Base-by-base conservation (phyloP, 164 flowering plant genomes). In the Nymphaea colorata region DNA sequence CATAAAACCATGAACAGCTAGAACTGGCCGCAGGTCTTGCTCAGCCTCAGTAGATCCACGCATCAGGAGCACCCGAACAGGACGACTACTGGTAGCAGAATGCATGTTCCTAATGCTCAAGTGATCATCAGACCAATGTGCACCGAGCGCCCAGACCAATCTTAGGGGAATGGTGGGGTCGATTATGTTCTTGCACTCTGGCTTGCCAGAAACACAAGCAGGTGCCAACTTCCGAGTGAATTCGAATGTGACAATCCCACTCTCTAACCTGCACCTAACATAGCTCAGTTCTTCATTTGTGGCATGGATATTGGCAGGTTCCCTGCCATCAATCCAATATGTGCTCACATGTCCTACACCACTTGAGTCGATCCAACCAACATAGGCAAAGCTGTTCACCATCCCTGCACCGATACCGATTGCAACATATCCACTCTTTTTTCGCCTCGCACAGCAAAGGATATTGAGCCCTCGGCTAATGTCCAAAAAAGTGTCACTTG, bases 1-100 rank as follows among this genome's bases (percentile, higher is more conserved):
- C 97, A 94, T 94, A 76, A 94, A 91, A 43, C 99, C 99, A 77
- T 94, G 99, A 17, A 94, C 99, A 65, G 96, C 93, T 71, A 94
- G 81, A 11, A 94, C 99, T 0, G 99, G 99, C 25, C 87, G 84
- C 72, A 94, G 68, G 77, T 94, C 99, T 73, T 94, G 86, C 72
- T 91, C 97, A 4, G 97, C 99, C 78, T 94, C 99, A 10, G 99
- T 91, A 25, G 99, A 91, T 43, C 97, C 99, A 68, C 88, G 87
- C 82, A 85, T 75, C 44, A 94, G 87, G 73, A 86, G 67, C 73
- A 94, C 91, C 67, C 87, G 79, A 5, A 91, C 74, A 8, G 93
- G 89, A 73, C 90, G 79, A 72, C 83, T 81, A 73, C 97, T 91
- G 3, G 85, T 86, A 42, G 69, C 78, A 25, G 84, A 88, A 81